Conservation (phyloP, 129 eudicot genomes). For the Escallonia herrerae region DNA sequence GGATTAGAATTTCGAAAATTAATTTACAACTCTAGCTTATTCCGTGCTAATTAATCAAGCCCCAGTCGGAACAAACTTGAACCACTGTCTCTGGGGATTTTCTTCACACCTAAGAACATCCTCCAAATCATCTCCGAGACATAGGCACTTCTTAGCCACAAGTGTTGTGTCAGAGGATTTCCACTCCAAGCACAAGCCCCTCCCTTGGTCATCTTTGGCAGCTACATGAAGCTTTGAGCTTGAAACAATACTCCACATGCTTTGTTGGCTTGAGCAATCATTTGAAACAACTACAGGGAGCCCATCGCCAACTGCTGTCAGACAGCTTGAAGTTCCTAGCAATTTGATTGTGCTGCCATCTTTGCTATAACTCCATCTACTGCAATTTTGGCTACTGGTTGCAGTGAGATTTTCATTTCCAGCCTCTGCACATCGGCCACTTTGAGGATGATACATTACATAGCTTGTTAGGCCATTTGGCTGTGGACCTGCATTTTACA, state of each 20-base stretch:
- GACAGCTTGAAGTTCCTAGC: slow-evolving; percentile 15
- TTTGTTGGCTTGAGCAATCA: slow-evolving; percentile 26
- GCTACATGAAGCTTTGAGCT: slow-evolving; percentile 48
- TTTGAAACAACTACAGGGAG: slow-evolving; percentile 9
- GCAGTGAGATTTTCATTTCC: slow-evolving; percentile 12
- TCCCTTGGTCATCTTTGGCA: slow-evolving; percentile 30
- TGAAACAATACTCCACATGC: slow-evolving; percentile 43
- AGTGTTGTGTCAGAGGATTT: slow-evolving; percentile 19
- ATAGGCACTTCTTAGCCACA: slow-evolving; percentile 51
- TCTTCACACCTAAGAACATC: slow-evolving; percentile 35
- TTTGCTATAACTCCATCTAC: slow-evolving; percentile 27
- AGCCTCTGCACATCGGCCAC: slow-evolving; percentile 43
- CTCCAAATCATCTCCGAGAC: slow-evolving; percentile 31
- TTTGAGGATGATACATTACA: slow-evolving; percentile 53
- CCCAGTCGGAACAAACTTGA: slow-evolving; percentile 32
- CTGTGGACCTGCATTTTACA: slow-evolving; percentile 12
- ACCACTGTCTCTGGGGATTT: slow-evolving; percentile 64
- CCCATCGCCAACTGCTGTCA: slow-evolving; percentile 22
- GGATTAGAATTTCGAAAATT: no score
- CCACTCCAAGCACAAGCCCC: slow-evolving; percentile 50
- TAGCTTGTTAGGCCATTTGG: slow-evolving; percentile 18
- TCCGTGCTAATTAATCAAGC: no score
- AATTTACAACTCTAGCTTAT: no score
- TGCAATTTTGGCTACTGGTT: slow-evolving; percentile 27
- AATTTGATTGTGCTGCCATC: slow-evolving; percentile 31